Base-by-base conservation (phyloP, 2,329 filamentous ascomycete genomes). In the Alternaria consortialis region DNA sequence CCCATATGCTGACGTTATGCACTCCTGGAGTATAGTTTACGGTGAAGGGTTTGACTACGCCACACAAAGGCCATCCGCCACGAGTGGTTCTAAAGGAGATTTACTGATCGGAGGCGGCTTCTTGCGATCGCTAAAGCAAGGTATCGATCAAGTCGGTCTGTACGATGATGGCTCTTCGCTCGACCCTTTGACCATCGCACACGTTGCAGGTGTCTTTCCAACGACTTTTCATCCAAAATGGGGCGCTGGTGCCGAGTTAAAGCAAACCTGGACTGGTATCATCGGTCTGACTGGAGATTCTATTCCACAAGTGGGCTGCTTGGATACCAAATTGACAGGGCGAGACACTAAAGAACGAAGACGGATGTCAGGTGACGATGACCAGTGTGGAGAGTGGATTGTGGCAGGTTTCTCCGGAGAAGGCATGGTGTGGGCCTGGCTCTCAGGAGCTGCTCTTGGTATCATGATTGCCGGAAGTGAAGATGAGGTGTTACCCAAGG, bases 221-320 rank as follows among this genome's bases (percentile, higher is more conserved):
- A 42, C 54, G 5, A 42, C 58, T 5, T 66, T 67, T 3, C 40
- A 51, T 27, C 60, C 59, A n/a, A 57, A 57, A n/a, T 66, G 62
- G 51, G 65, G 57, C 31, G 37, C 31, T 7, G 57, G 64, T 17
- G 54, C 62, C 2, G 52, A 69, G 5, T 61, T 83, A 4, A 78
- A 80, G 55, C 77, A 77, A 50, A 74, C 79, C 0, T 88, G 85
- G 86, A 82, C 81, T 0, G 85, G 85, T 0, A 79, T 83, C 7
- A 69, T 87, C 23, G 83, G 80, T 1, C 67, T 82, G 29, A 84
- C 83, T 0, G 83, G 81, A 0, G 86, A 87, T 62, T 50, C 66
- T 11, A 73, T 85, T 29, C 85, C 85, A 0, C 80, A 86, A 40
- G 84, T 87, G 1, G 85, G 85, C 0, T 69, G 73, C n/a, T 71